Conservation (phyloP, 2,329 filamentous ascomycete genomes). For the Kalmusia sp. region DNA sequence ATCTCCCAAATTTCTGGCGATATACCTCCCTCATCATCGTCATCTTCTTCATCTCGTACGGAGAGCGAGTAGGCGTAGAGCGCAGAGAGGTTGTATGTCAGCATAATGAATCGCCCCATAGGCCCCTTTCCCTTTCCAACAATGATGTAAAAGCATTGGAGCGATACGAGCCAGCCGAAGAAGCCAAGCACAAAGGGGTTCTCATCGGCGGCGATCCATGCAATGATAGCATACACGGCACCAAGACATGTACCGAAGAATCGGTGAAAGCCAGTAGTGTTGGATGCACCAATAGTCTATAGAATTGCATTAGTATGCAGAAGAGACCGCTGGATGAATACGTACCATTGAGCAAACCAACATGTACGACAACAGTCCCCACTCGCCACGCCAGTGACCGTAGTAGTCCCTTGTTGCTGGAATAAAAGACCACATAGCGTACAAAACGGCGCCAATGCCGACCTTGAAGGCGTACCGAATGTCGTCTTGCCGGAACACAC, state of each 20-base stretch:
- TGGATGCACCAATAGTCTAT: constrained; percentile 88
- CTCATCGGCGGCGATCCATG: constrained; percentile 79
- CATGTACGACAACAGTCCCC: constrained; percentile 97
- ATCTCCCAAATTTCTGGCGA: constrained; percentile 89
- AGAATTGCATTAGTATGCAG: not conserved
- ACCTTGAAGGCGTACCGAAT: constrained; percentile 89
- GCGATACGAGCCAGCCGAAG: constrained; percentile 80
- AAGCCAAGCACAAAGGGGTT: constrained; percentile 79
- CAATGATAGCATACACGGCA: constrained; percentile 73
- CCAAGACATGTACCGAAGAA: constrained; percentile 88
- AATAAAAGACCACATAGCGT: constrained; percentile 88
- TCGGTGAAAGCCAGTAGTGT: constrained; percentile 86
- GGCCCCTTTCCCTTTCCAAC: constrained; percentile 83
- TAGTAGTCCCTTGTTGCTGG: constrained; percentile 80
- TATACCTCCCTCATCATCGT: constrained; percentile 82
- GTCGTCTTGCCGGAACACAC: constrained; percentile 68
- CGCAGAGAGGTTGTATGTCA: constrained; percentile 95
- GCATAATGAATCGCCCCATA: constrained; percentile 89
- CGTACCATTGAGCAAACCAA: constrained; percentile 86
- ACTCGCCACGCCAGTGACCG: constrained; percentile 90
- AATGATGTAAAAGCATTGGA: constrained; percentile 90
- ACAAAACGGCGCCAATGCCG: constrained; percentile 85
- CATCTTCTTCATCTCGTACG: constrained; percentile 78
- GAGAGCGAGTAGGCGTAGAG: constrained; percentile 93
- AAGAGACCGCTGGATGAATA: not conserved